Base-by-base conservation (phyloP, 2,329 filamentous ascomycete genomes). In the Penicillium sp. region DNA sequence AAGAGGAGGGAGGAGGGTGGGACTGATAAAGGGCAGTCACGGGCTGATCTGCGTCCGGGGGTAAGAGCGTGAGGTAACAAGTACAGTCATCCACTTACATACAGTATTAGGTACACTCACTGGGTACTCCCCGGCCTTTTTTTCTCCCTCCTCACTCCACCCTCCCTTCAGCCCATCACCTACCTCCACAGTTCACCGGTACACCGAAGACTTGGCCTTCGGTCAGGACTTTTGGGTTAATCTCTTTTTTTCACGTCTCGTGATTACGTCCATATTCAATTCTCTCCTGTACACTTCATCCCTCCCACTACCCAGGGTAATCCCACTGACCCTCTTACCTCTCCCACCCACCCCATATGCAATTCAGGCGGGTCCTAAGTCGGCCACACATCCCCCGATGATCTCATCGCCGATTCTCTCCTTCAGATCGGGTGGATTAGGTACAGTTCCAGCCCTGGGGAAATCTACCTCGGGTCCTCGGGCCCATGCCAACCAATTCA, bases 111-210 rank as follows among this genome's bases (percentile, higher is more conserved):
- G n/a, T n/a, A n/a, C 42, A 24, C 40, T 40, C 31, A 7, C 13
- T 14, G 5, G 10, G 5, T 28, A 5, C 24, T 10, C 24, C 24
- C 24, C 24, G 24, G 24, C 10, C 24, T 28, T 28, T 28, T 28
- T 10, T 28, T 28, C 24, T 28, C 24, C 24, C 44, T 34, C 37
- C 29, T 33, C 29, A 28, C 29, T 33, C 29, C 29, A 33, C 33
- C 19, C 9, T 24, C 18, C 34, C 34, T 28, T 28, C 24, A 28
- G 34, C 9, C 16, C 6, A 19, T 31, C 10, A 31, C 42, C n/a
- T 45, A 45, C 42, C 40, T 44, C 51, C 40, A 54, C 47, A 44
- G 55, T 60, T 66, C 64, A 66, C 64, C 64, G 64, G 64, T 47
- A 63, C 64, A 45, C 42, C 42, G 42, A 45, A 6, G 42, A 0